Percentiles rank a stretch among this genome's conserved stretches.
These are phyloP conservation scores for Delphinella strobiligena DNA, from an alignment of 2,329 filamentous ascomycete genomes.

Conservation along the genomic window DNA sequence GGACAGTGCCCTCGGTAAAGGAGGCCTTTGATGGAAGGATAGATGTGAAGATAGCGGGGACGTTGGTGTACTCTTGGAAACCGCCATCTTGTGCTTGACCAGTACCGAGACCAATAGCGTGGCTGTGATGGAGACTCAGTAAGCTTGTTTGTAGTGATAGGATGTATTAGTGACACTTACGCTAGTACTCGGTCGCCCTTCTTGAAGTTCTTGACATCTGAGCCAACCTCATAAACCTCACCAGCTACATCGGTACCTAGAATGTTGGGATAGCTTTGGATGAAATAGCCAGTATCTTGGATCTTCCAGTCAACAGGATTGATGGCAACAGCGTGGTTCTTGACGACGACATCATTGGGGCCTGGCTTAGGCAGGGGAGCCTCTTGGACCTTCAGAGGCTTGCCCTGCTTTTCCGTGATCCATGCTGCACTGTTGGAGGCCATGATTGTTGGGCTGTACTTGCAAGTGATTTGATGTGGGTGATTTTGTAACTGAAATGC, in stretches of 20 bases:
- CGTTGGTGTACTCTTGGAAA: constrained; percentile 24
- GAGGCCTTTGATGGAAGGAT: constrained; percentile 27
- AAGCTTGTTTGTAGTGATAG: background rate
- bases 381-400: constrained; percentile 15
- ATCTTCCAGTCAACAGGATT: constrained; percentile 29
- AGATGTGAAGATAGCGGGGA: constrained; percentile 19
- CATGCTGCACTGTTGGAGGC: constrained; percentile 12
- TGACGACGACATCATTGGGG: constrained; percentile 22
- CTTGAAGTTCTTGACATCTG: constrained; percentile 34
- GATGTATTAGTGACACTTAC: constrained; percentile 3
- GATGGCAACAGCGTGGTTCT: constrained; percentile 24
- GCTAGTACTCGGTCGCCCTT: constrained; percentile 39
- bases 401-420: constrained; percentile 7
- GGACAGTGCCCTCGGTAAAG: constrained; percentile 27
- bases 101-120: constrained; percentile 7
- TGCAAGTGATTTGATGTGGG: background rate
- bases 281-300: constrained; percentile 20
- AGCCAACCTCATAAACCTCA: constrained; percentile 25
- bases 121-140: background rate
- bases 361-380: constrained; percentile 20
- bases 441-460: constrained; percentile 7
- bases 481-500: no score
- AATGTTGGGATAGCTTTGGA: constrained; percentile 23
- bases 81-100: constrained; percentile 6
- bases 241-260: constrained; percentile 27